Evolutionary conservation across 768 basidiomycete species (phyloP).

Genomic region (Suillus occidentalis): DNA sequence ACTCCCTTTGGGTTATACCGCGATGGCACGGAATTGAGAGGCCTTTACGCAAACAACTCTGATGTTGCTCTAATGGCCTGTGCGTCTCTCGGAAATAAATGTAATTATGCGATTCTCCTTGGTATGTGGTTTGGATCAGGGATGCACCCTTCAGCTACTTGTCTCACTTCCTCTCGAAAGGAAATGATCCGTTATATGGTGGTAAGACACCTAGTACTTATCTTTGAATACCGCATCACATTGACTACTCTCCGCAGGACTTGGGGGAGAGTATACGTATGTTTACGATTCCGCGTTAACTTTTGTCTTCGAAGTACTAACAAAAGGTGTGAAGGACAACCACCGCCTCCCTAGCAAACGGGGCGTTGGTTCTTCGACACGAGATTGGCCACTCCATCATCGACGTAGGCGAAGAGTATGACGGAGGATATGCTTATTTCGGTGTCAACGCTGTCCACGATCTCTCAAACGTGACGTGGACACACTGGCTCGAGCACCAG

Average conservation of each 20-base stretch:
- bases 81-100: constrained; percentile 56
- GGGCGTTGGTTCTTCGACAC: constrained; percentile 72
- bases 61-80: constrained; percentile 72
- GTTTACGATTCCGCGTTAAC: constrained; percentile 23
- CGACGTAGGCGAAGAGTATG: constrained; percentile 80
- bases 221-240: background rate
- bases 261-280: constrained; percentile 79
- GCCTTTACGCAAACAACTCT: constrained; percentile 66
- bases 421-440: constrained; percentile 73
- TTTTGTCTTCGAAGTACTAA: background rate
- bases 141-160: background rate
- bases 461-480: constrained; percentile 54
- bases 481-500: constrained; percentile 61
- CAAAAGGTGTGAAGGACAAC: constrained; percentile 50
- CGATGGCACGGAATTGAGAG: constrained; percentile 75
- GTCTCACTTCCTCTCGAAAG: constrained; percentile 32
- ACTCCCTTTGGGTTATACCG: constrained; percentile 77
- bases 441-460: constrained; percentile 63
- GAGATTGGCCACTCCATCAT: constrained; percentile 83
- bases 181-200: constrained; percentile 78
- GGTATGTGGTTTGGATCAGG: constrained; percentile 41
- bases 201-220: constrained; percentile 40
- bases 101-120: constrained; percentile 74
- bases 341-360: constrained; percentile 73
- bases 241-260: constrained; percentile 40